Evolutionary conservation across 495 filamentous ascomycete species (phyloP), one percentile per base, ranked within the genome.

Genomic region (Emericellopsis terricola): DNA sequence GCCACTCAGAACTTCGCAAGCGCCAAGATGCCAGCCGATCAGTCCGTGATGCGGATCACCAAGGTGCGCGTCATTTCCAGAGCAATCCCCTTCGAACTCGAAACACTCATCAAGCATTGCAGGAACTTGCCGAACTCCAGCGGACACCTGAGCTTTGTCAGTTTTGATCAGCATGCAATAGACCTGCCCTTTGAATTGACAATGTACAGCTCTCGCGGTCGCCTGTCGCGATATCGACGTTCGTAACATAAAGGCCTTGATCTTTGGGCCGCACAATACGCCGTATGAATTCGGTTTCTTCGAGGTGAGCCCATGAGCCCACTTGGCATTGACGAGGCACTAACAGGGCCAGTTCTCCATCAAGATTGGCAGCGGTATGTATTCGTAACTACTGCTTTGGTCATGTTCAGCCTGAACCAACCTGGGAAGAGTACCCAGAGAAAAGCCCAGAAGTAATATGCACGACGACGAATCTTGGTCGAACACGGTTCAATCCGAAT

Each of bases 261-360:
- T 97, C 39, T 70, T 97, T 35, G 89, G 89, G 0, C 87, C 91
- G 6, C 85, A 89, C 31, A 86, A 87, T 35, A 92, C 89, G 0
- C 86, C 89, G 0, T 97, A 97, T 51, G 84, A 94, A 45, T 91
- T 92, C 47, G 89, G 87, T 3, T 94, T 93, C 64, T 97, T 93
- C 47, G 81, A 93, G 71, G 83, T 87, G 31, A 28, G 64, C 53
- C n/a, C n/a, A n/a, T n/a, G n/a, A n/a, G n/a, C n/a, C n/a, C n/a
- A n/a, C n/a, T n/a, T n/a, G n/a, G n/a, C n/a, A n/a, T n/a, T n/a
- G n/a, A n/a, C n/a, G n/a, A n/a, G n/a, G n/a, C n/a, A n/a, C n/a
- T n/a, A n/a, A n/a, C n/a, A n/a, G n/a, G 11, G 38, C 13, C 15
- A 80, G 74, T 81, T 81, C 44, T 42, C 57, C 0, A 62, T 80